phyloP scores from a whole-genome alignment of 139 green algal genomes.

The Chlorella sp. region DNA sequence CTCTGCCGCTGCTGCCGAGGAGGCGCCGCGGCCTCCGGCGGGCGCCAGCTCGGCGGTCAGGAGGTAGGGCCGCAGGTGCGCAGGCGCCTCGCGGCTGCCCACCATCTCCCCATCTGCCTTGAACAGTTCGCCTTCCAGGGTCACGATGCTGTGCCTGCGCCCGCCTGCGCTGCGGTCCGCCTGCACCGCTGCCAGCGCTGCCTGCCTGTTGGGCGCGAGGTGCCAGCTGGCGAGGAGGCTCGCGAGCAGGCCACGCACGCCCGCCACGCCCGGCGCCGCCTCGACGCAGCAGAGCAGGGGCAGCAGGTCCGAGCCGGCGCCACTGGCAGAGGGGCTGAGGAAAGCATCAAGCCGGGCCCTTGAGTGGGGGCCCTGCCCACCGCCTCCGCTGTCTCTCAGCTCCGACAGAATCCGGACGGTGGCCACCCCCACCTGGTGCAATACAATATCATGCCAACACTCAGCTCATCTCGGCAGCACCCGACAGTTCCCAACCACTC shows the following conservation, averaged over 20 bases:
- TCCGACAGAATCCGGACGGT: slow-evolving; percentile 55
- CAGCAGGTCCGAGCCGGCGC: background rate
- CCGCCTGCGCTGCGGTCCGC: background rate
- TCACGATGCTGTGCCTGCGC: slow-evolving; percentile 6
- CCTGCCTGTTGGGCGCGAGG: slow-evolving; percentile 39
- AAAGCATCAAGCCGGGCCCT: too few species aligned
- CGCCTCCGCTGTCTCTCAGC: background rate
- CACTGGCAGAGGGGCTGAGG: background rate
- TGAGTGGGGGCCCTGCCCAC: background rate
- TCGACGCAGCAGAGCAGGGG: slow-evolving; percentile 6
- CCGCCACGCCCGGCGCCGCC: background rate
- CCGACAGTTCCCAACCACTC: too few species aligned
- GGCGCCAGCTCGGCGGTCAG: background rate
- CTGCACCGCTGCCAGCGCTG: slow-evolving; percentile 17
- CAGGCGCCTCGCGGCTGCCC: background rate
- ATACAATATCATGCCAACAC: too few species aligned
- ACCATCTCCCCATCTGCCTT: slow-evolving; percentile 72
- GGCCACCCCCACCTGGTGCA: slow-evolving; percentile 39
- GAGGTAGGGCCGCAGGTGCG: slow-evolving; percentile 7
- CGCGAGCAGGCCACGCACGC: slow-evolving; percentile 5
- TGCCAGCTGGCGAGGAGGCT: slow-evolving; percentile 54
- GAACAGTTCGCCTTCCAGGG: slow-evolving; percentile 60
- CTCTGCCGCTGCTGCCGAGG: background rate
- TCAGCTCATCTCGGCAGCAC: too few species aligned
- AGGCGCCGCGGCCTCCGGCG: background rate